These are phyloP conservation scores for Antitrichia curtipendula DNA, from an alignment of 225 moss, liverwort and hornwort species.

Conservation along the genomic window DNA sequence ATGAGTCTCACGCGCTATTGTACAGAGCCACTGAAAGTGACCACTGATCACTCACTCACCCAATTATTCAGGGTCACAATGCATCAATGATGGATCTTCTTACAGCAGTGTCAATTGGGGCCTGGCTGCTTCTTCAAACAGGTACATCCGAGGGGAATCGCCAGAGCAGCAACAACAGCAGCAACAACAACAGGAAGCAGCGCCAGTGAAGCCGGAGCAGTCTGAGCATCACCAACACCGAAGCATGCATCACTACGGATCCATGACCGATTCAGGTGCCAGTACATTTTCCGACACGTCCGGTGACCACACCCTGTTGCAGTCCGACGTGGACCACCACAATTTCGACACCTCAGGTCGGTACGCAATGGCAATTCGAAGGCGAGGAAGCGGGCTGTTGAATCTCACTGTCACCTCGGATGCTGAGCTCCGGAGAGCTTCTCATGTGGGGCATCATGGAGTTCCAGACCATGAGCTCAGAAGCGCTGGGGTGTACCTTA, in stretches of 20 bases:
- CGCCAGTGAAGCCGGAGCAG: slow-evolving; percentile 11
- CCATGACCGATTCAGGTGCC: not conserved
- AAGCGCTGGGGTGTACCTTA: not conserved
- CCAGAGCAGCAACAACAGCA: not conserved
- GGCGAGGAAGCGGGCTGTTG: not conserved
- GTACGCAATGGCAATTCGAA: not conserved
- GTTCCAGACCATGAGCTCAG: not conserved
- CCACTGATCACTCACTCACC: not conserved
- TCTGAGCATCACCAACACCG: not conserved
- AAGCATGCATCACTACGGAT: not conserved
- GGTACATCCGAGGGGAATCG: not conserved
- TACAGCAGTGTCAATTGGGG: not conserved
- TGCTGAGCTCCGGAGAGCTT: not conserved
- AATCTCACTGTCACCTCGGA: not conserved
- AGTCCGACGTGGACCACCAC: slow-evolving; percentile 2
- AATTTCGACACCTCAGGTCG: slow-evolving; percentile 6
- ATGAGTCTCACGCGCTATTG: not conserved
- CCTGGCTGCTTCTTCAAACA: not conserved
- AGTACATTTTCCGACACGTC: not conserved
- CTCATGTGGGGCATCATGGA: not conserved
- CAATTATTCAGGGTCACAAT: not conserved
- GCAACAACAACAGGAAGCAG: not conserved
- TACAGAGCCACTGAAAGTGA: not conserved
- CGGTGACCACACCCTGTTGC: not conserved
- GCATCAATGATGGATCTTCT: not conserved